A percentile compares a stretch with the other conserved stretches of the same genome.
Evolutionary conservation across 2,329 filamentous ascomycete species (phyloP).

Genomic region (Zasmidium citrigriseum): DNA sequence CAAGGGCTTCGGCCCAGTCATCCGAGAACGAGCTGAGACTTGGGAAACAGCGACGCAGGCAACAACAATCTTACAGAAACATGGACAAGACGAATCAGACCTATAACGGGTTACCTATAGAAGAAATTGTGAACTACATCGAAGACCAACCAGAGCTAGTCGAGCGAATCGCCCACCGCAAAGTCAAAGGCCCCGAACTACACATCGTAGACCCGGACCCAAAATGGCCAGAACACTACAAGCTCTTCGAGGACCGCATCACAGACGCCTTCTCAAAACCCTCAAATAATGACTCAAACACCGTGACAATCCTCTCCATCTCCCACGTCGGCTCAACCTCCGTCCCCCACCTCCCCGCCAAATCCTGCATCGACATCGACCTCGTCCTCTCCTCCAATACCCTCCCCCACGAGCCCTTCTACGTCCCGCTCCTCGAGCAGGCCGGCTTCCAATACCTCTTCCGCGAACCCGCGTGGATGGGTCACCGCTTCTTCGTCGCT

Average conservation of each 20-base stretch:
- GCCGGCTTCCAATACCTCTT: constrained; percentile 50
- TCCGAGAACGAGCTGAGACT: no score
- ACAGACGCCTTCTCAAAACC: constrained; percentile 36
- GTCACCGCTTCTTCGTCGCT: constrained; percentile 50
- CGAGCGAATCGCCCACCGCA: constrained; percentile 25
- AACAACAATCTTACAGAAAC: no score
- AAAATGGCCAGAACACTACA: constrained; percentile 40
- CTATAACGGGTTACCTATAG: no score
- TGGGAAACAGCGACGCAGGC: no score
- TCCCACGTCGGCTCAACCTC: constrained; percentile 55
- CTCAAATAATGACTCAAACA: neutral
- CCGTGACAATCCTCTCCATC: constrained; percentile 38
- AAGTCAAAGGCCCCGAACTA: constrained; percentile 12
- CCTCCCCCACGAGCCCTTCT: constrained; percentile 43
- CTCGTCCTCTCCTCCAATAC: constrained; percentile 43
- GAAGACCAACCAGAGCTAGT: no score
- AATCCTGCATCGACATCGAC: constrained; percentile 57
- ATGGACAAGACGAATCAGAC: no score
- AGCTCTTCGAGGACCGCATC: constrained; percentile 37
- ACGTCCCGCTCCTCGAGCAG: constrained; percentile 46
- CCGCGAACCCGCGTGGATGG: constrained; percentile 51
- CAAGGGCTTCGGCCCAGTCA: no score
- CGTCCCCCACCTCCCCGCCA: constrained; percentile 52
- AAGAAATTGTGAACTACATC: no score
- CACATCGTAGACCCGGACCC: constrained; percentile 41